Percentiles rank a stretch among this genome's conserved stretches.
Evolutionary conservation across 2,329 filamentous ascomycete genomes (phyloP).

Genomic region (Onygenales sp.): DNA sequence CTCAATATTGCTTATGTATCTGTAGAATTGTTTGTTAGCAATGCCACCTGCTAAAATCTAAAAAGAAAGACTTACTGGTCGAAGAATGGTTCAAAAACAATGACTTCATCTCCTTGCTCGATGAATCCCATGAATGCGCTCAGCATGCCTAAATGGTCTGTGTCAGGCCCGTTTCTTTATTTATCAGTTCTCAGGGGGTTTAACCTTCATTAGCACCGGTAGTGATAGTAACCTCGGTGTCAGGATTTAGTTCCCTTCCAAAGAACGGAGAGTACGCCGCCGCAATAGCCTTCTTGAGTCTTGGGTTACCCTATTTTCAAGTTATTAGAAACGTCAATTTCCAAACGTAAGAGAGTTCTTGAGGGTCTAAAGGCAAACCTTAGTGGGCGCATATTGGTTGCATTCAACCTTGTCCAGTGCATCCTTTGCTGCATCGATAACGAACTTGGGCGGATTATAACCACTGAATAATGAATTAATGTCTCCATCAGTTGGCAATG

Average conservation of each 20-base stretch:
- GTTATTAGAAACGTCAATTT: background rate
- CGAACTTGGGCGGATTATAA: slow-evolving; percentile 88
- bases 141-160: slow-evolving; percentile 58
- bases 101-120: slow-evolving; percentile 89
- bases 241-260: slow-evolving; percentile 69
- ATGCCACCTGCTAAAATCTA: slow-evolving; percentile 15
- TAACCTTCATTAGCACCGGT: slow-evolving; percentile 50
- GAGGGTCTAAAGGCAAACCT: slow-evolving; percentile 37
- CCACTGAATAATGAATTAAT: slow-evolving; percentile 38
- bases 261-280: slow-evolving; percentile 88
- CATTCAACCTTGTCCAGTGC: slow-evolving; percentile 87
- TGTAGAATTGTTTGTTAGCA: slow-evolving; percentile 18
- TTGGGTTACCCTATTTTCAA: slow-evolving; percentile 57
- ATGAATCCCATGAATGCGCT: slow-evolving; percentile 98
- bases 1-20: slow-evolving; percentile 94
- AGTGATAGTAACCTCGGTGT: slow-evolving; percentile 90
- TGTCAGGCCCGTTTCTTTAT: background rate
- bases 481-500: background rate
- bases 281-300: slow-evolving; percentile 85
- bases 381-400: slow-evolving; percentile 97
- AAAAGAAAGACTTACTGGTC: slow-evolving; percentile 62
- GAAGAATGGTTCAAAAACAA: slow-evolving; percentile 97
- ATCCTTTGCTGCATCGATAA: slow-evolving; percentile 81
- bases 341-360: background rate
- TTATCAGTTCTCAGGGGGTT: background rate